Evolutionary conservation across 495 filamentous ascomycete species (phyloP).

Genomic region (Penicillium desertorum): DNA sequence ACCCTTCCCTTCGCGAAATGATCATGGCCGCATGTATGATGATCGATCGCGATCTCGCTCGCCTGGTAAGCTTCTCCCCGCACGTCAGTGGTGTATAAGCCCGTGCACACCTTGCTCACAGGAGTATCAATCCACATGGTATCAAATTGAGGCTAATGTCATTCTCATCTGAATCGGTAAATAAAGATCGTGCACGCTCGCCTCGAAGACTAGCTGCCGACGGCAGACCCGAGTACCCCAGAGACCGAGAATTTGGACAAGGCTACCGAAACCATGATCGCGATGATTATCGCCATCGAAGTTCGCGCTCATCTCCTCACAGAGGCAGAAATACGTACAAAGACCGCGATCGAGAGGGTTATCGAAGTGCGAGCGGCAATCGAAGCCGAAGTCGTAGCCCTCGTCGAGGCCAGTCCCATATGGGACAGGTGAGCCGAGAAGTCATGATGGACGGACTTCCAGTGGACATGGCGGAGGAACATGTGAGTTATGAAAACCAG

Average conservation of each 20-base stretch:
- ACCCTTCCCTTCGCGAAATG: slow-evolving; percentile 35
- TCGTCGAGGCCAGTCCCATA: slow-evolving; percentile 43
- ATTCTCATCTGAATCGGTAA: slow-evolving; percentile 8
- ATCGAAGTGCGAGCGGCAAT: slow-evolving; percentile 49
- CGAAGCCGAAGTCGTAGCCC: slow-evolving; percentile 44
- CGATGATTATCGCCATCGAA: slow-evolving; percentile 42
- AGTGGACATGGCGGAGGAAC: slow-evolving; percentile 60
- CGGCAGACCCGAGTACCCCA: slow-evolving; percentile 37
- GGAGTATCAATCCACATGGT: slow-evolving; percentile 1
- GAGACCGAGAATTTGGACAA: slow-evolving; percentile 33
- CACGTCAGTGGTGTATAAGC: slow-evolving; percentile 31
- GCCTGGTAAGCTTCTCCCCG: slow-evolving; percentile 47
- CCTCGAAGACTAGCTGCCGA: slow-evolving; percentile 44
- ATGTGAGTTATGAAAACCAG: slow-evolving; percentile 39
- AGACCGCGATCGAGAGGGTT: slow-evolving; percentile 58
- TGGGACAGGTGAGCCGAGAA: slow-evolving; percentile 55
- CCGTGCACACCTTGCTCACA: slow-evolving; percentile 3
- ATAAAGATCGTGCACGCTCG: slow-evolving; percentile 41
- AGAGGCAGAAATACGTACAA: slow-evolving; percentile 45
- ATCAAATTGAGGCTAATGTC: slow-evolving; percentile 28
- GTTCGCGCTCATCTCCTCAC: slow-evolving; percentile 42
- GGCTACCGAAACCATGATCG: slow-evolving; percentile 40
- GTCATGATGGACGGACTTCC: slow-evolving; percentile 63
- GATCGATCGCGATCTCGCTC: slow-evolving; percentile 48
- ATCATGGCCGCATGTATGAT: slow-evolving; percentile 52